Evolutionary conservation across 2,329 filamentous ascomycete species (phyloP).

Genomic region (Xylariaceae sp.): DNA sequence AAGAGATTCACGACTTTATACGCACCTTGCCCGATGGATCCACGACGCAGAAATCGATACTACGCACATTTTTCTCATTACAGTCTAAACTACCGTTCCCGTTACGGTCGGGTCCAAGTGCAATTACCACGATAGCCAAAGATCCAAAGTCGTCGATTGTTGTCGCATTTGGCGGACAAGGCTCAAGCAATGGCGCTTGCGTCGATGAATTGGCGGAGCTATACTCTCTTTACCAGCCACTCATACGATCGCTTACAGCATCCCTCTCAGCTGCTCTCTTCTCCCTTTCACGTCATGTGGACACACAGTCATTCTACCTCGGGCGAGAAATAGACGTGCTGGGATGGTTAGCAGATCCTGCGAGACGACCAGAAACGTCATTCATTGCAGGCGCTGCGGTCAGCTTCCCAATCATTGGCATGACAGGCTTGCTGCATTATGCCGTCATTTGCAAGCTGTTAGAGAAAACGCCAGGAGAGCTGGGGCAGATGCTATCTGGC

Average conservation of each 20-base stretch:
- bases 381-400: slow-evolving; percentile 10
- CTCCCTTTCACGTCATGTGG: slow-evolving; percentile 9
- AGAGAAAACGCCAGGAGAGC: slow-evolving; percentile 12
- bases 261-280: slow-evolving; percentile 5
- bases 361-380: slow-evolving; percentile 4
- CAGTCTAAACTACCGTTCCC: slow-evolving; percentile 9
- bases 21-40: slow-evolving; percentile 3
- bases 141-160: slow-evolving; percentile 5
- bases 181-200: slow-evolving; percentile 9
- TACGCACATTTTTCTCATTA: slow-evolving; percentile 10
- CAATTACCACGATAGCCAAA: slow-evolving; percentile 2
- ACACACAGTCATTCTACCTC: slow-evolving; percentile 11
- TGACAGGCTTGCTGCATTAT: slow-evolving; percentile 9
- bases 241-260: slow-evolving; percentile 3
- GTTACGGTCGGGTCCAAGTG: slow-evolving; percentile 6
- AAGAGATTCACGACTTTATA: slow-evolving; percentile 10
- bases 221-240: slow-evolving; percentile 12
- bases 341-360: slow-evolving; percentile 9
- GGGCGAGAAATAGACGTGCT: slow-evolving; percentile 13
- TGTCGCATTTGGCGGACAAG: slow-evolving; percentile 12
- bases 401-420: slow-evolving; percentile 14
- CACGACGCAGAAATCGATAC: slow-evolving; percentile 9
- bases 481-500: slow-evolving; percentile 41
- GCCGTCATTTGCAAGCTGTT: slow-evolving; percentile 12
- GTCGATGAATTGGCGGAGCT: slow-evolving; percentile 14